A percentile compares a stretch with the other conserved stretches of the same genome.
Evolutionary conservation across 2,329 filamentous ascomycete species (phyloP).

Genomic region (Xylaria multiplex): DNA sequence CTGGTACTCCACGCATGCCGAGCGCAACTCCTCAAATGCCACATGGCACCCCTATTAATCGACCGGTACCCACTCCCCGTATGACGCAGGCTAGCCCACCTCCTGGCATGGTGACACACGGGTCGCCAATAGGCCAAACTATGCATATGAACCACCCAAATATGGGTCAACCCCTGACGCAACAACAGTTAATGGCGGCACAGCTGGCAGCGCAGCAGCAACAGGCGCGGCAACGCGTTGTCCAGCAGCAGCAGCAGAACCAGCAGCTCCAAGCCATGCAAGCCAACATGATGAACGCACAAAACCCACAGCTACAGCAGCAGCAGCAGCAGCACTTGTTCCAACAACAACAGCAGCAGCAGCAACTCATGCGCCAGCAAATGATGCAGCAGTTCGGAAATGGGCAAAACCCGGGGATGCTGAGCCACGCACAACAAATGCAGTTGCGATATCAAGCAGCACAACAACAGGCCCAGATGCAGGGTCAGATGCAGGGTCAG

Average conservation of each 20-base stretch:
- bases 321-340: conserved; percentile 53
- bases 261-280: conserved; percentile 48
- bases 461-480: conserved; percentile 46
- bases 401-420: conserved; percentile 53
- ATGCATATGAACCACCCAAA: conserved; percentile 64
- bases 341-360: conserved; percentile 26
- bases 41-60: conserved; percentile 68
- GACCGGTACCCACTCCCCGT: conserved; percentile 65
- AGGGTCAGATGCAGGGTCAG: conserved; percentile 47
- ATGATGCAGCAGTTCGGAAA: conserved; percentile 52
- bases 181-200: conserved; percentile 53
- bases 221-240: conserved; percentile 34
- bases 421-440: conserved; percentile 53
- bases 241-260: conserved; percentile 43
- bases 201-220: conserved; percentile 60
- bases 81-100: conserved; percentile 72
- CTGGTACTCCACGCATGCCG: conserved; percentile 71
- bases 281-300: conserved; percentile 47
- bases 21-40: conserved; percentile 69
- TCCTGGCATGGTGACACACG: conserved; percentile 67
- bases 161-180: conserved; percentile 46
- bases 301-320: conserved; percentile 51
- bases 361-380: conserved; percentile 54
- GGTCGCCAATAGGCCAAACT: conserved; percentile 63
- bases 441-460: conserved; percentile 51